Conservation (phyloP, 371 early-diverging fungal genomes). For the Mucor sp. region DNA sequence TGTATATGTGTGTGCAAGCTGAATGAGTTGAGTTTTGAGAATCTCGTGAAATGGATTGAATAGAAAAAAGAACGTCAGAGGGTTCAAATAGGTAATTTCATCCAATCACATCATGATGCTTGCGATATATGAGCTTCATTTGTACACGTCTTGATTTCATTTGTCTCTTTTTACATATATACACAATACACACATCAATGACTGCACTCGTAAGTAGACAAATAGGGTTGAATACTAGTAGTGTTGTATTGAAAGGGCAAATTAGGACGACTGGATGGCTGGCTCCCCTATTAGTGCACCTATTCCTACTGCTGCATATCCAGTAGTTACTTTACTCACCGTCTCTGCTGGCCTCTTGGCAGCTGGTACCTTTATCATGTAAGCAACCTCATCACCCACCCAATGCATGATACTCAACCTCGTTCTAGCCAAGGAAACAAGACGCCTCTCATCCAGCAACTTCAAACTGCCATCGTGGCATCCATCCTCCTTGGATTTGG, state of each 20-base stretch:
- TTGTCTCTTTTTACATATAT: slow-evolving; percentile 2
- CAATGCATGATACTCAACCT: neutral
- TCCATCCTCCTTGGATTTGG: slow-evolving; percentile 51
- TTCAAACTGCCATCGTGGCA: slow-evolving; percentile 40
- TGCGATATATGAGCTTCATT: neutral
- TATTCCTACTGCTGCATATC: slow-evolving; percentile 33
- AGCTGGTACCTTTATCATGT: slow-evolving; percentile 47
- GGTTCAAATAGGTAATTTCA: neutral
- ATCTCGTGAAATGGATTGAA: neutral
- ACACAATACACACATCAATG: slow-evolving; percentile 12
- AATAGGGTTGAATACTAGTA: neutral
- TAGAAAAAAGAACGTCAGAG: neutral
- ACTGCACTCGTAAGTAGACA: slow-evolving; percentile 21
- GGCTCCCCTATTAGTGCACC: slow-evolving; percentile 36
- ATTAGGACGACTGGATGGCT: slow-evolving; percentile 35
- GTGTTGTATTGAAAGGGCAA: neutral
- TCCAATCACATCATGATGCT: neutral
- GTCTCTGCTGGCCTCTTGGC: slow-evolving; percentile 35
- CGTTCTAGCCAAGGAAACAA: slow-evolving; percentile 38
- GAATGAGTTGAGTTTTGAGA: neutral
- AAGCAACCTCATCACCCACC: slow-evolving; percentile 5
- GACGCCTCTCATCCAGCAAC: slow-evolving; percentile 39
- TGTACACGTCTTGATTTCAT: neutral
- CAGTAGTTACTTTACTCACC: slow-evolving; percentile 31
- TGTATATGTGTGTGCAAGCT: neutral